Conservation (phyloP, 306 rosid genomes). For the Amphicarpaea edgeworthii region DNA sequence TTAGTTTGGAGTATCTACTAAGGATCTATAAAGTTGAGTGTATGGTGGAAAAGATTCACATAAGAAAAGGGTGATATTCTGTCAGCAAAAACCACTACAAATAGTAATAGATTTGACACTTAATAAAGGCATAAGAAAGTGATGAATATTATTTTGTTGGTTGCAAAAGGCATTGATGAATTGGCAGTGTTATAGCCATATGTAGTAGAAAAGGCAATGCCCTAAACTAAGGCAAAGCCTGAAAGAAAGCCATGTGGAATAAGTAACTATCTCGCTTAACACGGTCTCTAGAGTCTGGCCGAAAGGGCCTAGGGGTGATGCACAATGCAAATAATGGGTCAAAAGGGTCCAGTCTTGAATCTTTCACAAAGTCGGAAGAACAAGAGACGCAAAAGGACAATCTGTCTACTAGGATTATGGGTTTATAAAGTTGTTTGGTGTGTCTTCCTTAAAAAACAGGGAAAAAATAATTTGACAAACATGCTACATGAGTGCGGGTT, state of each 20-base stretch:
- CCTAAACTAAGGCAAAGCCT: too few species aligned
- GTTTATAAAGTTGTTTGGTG: slow-evolving; percentile 13
- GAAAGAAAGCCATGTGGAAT: slow-evolving; percentile 73
- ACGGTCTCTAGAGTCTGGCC: slow-evolving; percentile 60
- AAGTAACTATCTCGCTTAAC: slow-evolving; percentile 47
- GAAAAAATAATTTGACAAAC: background rate
- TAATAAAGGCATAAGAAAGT: slow-evolving; percentile 14
- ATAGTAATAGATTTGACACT: background rate
- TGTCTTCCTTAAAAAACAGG: background rate
- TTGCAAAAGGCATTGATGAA: background rate
- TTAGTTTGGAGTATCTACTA: slow-evolving; percentile 1
- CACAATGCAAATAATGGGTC: background rate
- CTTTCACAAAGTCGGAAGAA: background rate
- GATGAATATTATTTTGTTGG: background rate
- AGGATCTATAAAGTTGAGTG: slow-evolving; percentile 42
- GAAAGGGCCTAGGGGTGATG: slow-evolving; percentile 51
- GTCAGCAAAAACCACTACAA: slow-evolving; percentile 53
- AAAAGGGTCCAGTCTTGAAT: slow-evolving; percentile 8
- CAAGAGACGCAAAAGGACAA: background rate
- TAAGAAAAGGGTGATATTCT: slow-evolving; percentile 35
- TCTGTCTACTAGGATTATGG: background rate
- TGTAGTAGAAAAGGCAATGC: slow-evolving; percentile 1
- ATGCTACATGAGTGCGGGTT: background rate
- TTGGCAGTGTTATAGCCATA: background rate
- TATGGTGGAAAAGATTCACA: slow-evolving; percentile 21